Evolutionary conservation across 225 moss, liverwort and hornwort species (phyloP).

Genomic region (Marchantia polymorpha): DNA sequence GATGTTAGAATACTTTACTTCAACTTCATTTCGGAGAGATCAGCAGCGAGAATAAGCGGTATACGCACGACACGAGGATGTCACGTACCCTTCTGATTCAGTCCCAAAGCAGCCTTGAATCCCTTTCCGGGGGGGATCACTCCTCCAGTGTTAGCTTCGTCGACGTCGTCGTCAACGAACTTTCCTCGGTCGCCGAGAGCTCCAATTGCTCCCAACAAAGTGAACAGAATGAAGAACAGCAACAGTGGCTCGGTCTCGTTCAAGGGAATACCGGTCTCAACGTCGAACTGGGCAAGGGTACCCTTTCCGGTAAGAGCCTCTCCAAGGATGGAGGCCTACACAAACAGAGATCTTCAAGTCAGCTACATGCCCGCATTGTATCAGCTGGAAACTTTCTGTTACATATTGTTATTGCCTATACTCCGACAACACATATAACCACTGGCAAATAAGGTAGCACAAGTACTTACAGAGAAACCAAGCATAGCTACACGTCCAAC

Average conservation of each 20-base stretch:
- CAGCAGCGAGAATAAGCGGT: background rate
- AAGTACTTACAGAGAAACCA: slow-evolving; percentile 61
- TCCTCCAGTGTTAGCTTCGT: slow-evolving; percentile 27
- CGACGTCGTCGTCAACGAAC: slow-evolving; percentile 51
- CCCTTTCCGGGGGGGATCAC: slow-evolving; percentile 66
- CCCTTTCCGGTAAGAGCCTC: slow-evolving; percentile 81
- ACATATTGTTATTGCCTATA: too few relatives aligned
- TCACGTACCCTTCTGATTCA: slow-evolving; percentile 54
- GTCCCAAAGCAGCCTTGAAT: slow-evolving; percentile 59
- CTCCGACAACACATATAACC: too few relatives aligned
- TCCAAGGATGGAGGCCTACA: slow-evolving; percentile 72
- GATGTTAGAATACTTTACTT: background rate
- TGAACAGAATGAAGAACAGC: slow-evolving; percentile 82
- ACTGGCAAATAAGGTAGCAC: background rate
- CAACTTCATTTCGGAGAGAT: background rate
- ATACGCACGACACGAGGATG: too few relatives aligned
- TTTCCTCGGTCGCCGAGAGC: slow-evolving; percentile 74
- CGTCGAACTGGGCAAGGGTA: slow-evolving; percentile 78
- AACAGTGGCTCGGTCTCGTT: slow-evolving; percentile 82
- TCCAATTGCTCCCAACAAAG: slow-evolving; percentile 78
- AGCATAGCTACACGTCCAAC: slow-evolving; percentile 89
- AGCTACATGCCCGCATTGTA: too few relatives aligned
- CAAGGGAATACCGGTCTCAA: slow-evolving; percentile 86
- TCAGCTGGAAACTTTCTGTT: too few relatives aligned
- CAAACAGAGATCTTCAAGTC: background rate